Base-by-base conservation (phyloP, 1,284 basidiomycete genomes). In the Entoloma clypeatum region DNA sequence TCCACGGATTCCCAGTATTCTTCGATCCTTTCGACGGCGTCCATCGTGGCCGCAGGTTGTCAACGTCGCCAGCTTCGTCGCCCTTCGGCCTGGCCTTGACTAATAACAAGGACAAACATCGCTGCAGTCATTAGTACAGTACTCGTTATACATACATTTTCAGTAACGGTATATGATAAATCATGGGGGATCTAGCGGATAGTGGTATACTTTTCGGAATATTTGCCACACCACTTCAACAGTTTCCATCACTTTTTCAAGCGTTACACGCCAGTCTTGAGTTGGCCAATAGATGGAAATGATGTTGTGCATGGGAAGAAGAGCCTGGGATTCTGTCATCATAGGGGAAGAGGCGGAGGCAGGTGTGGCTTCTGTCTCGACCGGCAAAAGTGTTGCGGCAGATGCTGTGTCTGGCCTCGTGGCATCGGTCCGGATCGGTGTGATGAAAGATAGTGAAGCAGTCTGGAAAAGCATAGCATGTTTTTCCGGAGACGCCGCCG, bases 1-100 rank as follows among this genome's bases (percentile, higher is more conserved):
- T 89, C 86, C 37, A 84, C 64, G 28, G 76, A 72, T 47, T 79
- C 71, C 43, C 88, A 67, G 56, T 82, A 84, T 45, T 79, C 77
- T 53, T 87, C 81, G 24, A 89, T 69, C 49, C 81, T 78, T 31
- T 86, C 80, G 44, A 81, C 59, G 14, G 75, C 73, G 44, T 59
- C 59, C 61, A 64, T 65, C 50, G 48, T 52, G 35, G 22, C n/a
- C 14, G 32, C 9, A n/a, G 17, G 13, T 32, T 8, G 4, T n/a
- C 4, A 16, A n/a, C 7, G 32, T 7, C 19, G 14, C 27, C 4
- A 8, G 8, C n/a, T 37, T 5, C 18, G 17, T 34, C 21, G 25
- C 6, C 17, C 6, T 11, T 21, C 10, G 11, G 6, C 11, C 13
- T 3, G 17, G 7, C 14, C 16, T 19, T 16, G 14, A 36, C 16